Conservation (phyloP, 2,329 filamentous ascomycete species). For the Fusarium zealandicum region DNA sequence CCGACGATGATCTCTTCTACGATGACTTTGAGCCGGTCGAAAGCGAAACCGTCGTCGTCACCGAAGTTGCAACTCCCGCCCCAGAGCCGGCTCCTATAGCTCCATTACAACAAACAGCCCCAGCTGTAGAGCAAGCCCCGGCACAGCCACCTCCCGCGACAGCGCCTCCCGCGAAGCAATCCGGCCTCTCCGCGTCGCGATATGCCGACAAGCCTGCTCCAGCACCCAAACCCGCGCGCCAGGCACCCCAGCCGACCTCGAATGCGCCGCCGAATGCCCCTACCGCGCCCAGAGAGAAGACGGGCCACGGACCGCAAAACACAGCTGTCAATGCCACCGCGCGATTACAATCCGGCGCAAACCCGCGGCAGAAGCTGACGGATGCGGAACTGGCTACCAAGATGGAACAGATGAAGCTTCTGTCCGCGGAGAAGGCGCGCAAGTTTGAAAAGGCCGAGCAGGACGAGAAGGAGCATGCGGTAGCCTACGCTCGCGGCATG, state of each 20-base stretch:
- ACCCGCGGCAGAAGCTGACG: conserved; percentile 67
- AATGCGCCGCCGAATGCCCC: conserved; percentile 45
- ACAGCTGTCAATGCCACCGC: conserved; percentile 48
- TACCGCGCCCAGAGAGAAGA: conserved; percentile 42
- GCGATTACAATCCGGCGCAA: conserved; percentile 62
- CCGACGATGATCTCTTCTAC: conserved; percentile 68
- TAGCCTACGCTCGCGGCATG: conserved; percentile 61
- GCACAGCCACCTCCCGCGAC: conserved; percentile 20
- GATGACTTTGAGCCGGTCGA: conserved; percentile 67
- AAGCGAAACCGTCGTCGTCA: conserved; percentile 43
- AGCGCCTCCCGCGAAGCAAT: conserved; percentile 29
- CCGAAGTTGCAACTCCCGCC: conserved; percentile 26
- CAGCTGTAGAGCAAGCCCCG: conserved; percentile 11
- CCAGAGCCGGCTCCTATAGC: conserved; percentile 20
- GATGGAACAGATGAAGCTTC: conserved; percentile 67
- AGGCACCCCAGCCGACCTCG: conserved; percentile 26
- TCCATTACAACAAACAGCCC: conserved; percentile 21
- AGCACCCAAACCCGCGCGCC: conserved; percentile 25
- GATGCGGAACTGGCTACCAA: conserved; percentile 65
- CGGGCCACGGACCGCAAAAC: conserved; percentile 34
- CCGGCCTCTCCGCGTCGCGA: conserved; percentile 43
- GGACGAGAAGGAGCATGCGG: conserved; percentile 63
- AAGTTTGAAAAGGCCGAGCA: conserved; percentile 65
- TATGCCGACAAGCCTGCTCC: conserved; percentile 45
- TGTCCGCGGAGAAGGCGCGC: conserved; percentile 64